phyloP scores from a whole-genome alignment of 352 stramenopile species.

The Phytophthora cryptogea region DNA sequence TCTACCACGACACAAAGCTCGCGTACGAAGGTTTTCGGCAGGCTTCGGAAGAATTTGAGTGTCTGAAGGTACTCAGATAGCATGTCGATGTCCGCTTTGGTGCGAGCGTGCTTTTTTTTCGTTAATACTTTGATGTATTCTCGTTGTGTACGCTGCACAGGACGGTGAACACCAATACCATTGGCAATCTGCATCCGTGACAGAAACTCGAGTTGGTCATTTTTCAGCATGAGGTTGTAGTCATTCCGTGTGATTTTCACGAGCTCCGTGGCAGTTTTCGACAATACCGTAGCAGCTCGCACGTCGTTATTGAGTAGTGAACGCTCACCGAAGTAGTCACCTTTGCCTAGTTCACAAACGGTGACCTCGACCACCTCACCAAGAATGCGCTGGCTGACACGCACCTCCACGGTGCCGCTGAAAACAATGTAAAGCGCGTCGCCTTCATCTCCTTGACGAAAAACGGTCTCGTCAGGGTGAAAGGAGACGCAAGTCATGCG shows the following conservation, averaged over 20 bases:
- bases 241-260: conserved; percentile 69
- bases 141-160: conserved; percentile 37
- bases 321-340: conserved; percentile 80
- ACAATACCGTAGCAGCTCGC: conserved; percentile 61
- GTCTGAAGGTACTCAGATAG: conserved; percentile 74
- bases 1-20: conserved; percentile 74
- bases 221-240: conserved; percentile 78
- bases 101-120: conserved; percentile 54
- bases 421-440: conserved; percentile 81
- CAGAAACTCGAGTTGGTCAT: conserved; percentile 72
- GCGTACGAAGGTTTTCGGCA: conserved; percentile 64
- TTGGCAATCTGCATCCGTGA: conserved; percentile 64
- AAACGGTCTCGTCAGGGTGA: conserved; percentile 61
- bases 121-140: conserved; percentile 63
- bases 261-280: conserved; percentile 57
- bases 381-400: conserved; percentile 60
- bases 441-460: conserved; percentile 69
- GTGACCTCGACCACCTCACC: conserved; percentile 72
- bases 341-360: conserved; percentile 63
- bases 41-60: conserved; percentile 76
- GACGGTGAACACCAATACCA: conserved; percentile 28
- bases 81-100: conserved; percentile 60
- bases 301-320: conserved; percentile 62
- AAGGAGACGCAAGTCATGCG: conserved; percentile 58
- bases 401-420: conserved; percentile 59